phyloP scores from a whole-genome alignment of 1,284 basidiomycete species.

The Leccinum huronense region DNA sequence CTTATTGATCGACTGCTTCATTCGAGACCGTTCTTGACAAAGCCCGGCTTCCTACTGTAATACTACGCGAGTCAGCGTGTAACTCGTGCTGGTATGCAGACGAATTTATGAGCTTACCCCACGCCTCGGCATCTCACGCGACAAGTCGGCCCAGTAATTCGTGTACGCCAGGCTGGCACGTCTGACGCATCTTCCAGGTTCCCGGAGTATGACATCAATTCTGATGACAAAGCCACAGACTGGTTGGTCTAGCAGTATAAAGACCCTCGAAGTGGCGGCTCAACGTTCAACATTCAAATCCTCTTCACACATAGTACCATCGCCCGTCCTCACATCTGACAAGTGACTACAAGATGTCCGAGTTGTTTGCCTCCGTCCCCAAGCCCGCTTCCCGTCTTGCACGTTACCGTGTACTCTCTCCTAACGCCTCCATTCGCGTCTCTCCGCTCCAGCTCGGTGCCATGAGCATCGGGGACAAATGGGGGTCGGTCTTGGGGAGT shows the following conservation, averaged over 20 bases:
- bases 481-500: constrained; percentile 36
- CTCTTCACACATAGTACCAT: not conserved
- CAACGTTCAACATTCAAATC: not conserved
- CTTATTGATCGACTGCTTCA: too few relatives aligned
- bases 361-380: not conserved
- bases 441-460: constrained; percentile 56
- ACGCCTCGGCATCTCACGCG: not conserved
- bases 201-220: not conserved
- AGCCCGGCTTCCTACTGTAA: too few relatives aligned
- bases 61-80: too few relatives aligned
- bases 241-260: not conserved
- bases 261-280: not conserved
- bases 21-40: too few relatives aligned
- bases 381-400: constrained; percentile 37
- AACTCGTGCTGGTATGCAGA: not conserved
- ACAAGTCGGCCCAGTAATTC: not conserved
- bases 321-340: not conserved
- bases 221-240: not conserved
- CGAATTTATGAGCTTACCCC: too few relatives aligned
- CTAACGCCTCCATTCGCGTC: constrained; percentile 46
- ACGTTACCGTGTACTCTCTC: constrained; percentile 45
- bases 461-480: constrained; percentile 53
- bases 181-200: not conserved
- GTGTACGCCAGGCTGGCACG: not conserved
- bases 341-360: constrained; percentile 1